A percentile compares a stretch with the other conserved stretches of the same genome.
Conservation (phyloP, 345 rosid genomes). For the Moricandia arvensis region DNA sequence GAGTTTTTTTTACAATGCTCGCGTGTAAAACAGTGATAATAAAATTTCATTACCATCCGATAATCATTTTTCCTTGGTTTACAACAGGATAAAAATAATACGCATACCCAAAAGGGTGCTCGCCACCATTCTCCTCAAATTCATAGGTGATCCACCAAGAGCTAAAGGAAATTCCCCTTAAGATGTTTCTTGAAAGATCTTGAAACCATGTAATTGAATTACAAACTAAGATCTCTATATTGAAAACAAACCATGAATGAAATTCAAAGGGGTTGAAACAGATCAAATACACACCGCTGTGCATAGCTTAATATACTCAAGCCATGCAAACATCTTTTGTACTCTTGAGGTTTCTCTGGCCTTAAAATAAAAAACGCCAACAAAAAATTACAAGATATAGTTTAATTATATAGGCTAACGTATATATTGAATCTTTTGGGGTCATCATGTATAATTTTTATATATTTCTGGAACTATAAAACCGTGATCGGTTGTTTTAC, state of each 20-base stretch:
- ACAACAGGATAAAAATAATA: slow-evolving; percentile 69
- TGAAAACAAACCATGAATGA: neutral
- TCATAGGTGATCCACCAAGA: slow-evolving; percentile 21
- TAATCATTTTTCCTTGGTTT: slow-evolving; percentile 42
- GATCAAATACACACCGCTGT: no score
- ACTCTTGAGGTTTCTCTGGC: no score
- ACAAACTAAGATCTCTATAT: neutral
- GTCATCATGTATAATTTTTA: neutral
- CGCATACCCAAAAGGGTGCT: slow-evolving; percentile 50
- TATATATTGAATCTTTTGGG: no score
- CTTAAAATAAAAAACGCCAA: no score
- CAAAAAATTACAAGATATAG: neutral
- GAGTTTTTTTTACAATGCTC: neutral
- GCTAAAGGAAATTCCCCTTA: slow-evolving; percentile 55
- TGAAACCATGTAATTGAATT: neutral
- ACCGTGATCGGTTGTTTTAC: neutral
- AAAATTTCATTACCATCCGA: slow-evolving; percentile 62
- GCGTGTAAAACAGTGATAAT: neutral
- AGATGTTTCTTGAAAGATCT: slow-evolving; percentile 75
- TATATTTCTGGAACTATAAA: neutral
- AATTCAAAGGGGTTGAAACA: neutral
- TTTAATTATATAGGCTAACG: no score
- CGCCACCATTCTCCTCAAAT: slow-evolving; percentile 56
- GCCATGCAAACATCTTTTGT: slow-evolving; percentile 48
- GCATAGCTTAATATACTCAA: no score